Conservation (phyloP, 2,329 filamentous ascomycete genomes). For the Zarea fungicola region DNA sequence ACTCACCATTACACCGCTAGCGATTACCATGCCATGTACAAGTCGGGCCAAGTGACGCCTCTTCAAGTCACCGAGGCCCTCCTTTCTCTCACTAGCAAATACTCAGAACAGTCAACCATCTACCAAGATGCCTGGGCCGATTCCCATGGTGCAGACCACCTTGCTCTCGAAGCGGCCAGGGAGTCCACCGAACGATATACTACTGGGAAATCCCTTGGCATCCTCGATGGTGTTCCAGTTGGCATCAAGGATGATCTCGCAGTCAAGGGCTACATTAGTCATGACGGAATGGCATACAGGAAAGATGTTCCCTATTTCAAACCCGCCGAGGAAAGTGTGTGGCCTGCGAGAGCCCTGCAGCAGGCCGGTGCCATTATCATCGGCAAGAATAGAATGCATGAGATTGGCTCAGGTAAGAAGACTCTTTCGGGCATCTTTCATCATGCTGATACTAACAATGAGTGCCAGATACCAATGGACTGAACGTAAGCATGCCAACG, state of each 20-base stretch:
- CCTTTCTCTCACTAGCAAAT: constrained; percentile 63
- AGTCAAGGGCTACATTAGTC: constrained; percentile 64
- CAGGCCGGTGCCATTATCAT: constrained; percentile 70
- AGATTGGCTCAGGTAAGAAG: constrained; percentile 61
- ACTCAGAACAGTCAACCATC: constrained; percentile 45
- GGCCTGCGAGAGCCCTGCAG: constrained; percentile 66
- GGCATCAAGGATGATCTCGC: constrained; percentile 79
- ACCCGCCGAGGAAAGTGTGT: constrained; percentile 52
- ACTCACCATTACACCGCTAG: constrained; percentile 62
- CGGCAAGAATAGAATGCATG: constrained; percentile 76
- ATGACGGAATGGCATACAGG: constrained; percentile 58
- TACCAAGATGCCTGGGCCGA: constrained; percentile 73
- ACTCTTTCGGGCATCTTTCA: constrained; percentile 16
- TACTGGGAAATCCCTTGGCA: constrained; percentile 56
- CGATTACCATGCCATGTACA: constrained; percentile 75
- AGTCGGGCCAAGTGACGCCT: constrained; percentile 64
- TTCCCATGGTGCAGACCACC: constrained; percentile 49
- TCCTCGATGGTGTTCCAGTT: constrained; percentile 77
- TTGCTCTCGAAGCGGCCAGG: constrained; percentile 61
- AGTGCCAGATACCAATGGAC: constrained; percentile 68
- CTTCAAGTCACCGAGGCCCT: constrained; percentile 65
- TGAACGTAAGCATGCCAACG: constrained; percentile 66
- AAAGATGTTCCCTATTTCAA: constrained; percentile 47
- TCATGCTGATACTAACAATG: background rate
- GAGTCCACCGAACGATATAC: constrained; percentile 70